Base-by-base conservation (phyloP, 371 early-diverging fungal genomes). In the Apophysomyces sp. region DNA sequence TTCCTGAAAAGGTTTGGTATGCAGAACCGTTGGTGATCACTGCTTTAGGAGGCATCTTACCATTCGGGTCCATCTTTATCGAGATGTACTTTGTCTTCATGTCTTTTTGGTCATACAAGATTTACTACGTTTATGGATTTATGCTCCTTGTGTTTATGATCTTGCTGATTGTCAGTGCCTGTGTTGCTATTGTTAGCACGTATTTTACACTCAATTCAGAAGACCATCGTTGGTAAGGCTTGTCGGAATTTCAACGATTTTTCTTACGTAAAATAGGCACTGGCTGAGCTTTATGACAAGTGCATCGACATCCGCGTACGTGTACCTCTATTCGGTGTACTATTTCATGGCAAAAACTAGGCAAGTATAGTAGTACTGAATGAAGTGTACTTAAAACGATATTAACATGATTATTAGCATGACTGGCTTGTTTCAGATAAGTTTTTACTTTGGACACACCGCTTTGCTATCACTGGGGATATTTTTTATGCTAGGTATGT, bases 11-110 rank as follows among this genome's bases (percentile, higher is more conserved):
- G 58, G 63, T 78, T 8, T 92, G 90, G 89, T 91, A 88, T 55
- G 69, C 83, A 4, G 88, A 90, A 41, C 90, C 90, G 0, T 57
- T 78, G 55, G 73, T 84, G 2, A 78, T 92, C 60, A 85, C 86
- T 41, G 72, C 80, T 0, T 37, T 84, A n/a, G 88, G 88, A 13
- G 94, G 94, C 30, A 66, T 94, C 16, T 72, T 94, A n/a, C 94
- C 93, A 0, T 94, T 94, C 71, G 90, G 81, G 0, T 86, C 90
- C 0, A 89, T 93, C 57, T 94, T 93, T 68, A 91, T 94, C 67
- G 94, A 94, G 79, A 84, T 93, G 58, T 93, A 92, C 66, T 94
- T 91, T 64, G 76, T 94, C 60, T 92, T 92, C 70, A 86, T 92
- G 21, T 90, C 92, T 1, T 92, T 94, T 66, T 94, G 93, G 93